A percentile compares a stretch with the other conserved stretches of the same genome.
These are phyloP conservation scores for Exophiala sp. DNA, from an alignment of 2,329 filamentous ascomycete genomes.

Conservation along the genomic window DNA sequence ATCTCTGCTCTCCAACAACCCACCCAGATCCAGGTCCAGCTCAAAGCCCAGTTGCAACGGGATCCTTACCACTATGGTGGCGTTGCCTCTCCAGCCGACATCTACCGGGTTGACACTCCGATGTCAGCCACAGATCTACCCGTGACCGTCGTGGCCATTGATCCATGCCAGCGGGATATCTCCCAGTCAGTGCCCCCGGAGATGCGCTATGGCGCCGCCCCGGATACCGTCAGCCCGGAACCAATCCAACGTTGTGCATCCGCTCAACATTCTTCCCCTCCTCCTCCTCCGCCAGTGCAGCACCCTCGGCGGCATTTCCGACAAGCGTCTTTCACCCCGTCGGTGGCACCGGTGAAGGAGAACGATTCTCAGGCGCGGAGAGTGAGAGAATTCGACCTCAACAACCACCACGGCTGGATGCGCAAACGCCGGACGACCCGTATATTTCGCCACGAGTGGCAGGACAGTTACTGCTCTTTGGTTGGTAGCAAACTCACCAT, in stretches of 20 bases:
- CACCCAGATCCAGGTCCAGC: slow-evolving; percentile 25
- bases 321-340: slow-evolving; percentile 25
- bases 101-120: slow-evolving; percentile 76
- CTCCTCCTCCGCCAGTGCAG: slow-evolving; percentile 12
- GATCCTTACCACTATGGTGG: slow-evolving; percentile 32
- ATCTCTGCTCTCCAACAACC: slow-evolving; percentile 30
- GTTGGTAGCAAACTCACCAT: slow-evolving; percentile 59
- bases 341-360: slow-evolving; percentile 25
- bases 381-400: slow-evolving; percentile 23
- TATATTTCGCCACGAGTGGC: slow-evolving; percentile 88
- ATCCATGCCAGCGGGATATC: slow-evolving; percentile 67
- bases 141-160: slow-evolving; percentile 63
- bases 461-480: slow-evolving; percentile 84
- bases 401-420: slow-evolving; percentile 76
- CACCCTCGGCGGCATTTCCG: slow-evolving; percentile 17
- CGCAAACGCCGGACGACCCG: slow-evolving; percentile 88
- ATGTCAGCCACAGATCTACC: slow-evolving; percentile 89
- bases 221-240: slow-evolving; percentile 33
- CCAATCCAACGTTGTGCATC: slow-evolving; percentile 44
- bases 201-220: slow-evolving; percentile 66
- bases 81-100: slow-evolving; percentile 48
- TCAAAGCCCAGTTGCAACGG: slow-evolving; percentile 47
- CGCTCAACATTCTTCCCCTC: slow-evolving; percentile 25
- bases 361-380: slow-evolving; percentile 9
- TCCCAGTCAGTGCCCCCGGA: slow-evolving; percentile 91